Percentiles rank a stretch among this genome's conserved stretches.
These are phyloP conservation scores for Coprinopsis strossmayeri DNA, from an alignment of 768 basidiomycete species.

Conservation along the genomic window DNA sequence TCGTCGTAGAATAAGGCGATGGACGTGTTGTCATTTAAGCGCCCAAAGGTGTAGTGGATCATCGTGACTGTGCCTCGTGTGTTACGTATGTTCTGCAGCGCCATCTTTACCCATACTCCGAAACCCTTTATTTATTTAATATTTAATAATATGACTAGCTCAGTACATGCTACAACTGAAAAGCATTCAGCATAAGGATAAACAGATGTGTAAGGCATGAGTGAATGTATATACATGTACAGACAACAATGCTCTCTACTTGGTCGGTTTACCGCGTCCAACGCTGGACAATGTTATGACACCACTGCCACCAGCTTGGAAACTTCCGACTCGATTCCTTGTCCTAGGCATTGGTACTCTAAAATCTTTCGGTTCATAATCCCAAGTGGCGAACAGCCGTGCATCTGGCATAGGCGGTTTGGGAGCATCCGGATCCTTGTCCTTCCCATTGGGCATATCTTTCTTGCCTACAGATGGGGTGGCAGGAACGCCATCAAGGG, in stretches of 20 bases:
- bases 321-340: constrained; percentile 27
- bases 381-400: constrained; percentile 51
- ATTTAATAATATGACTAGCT: too few species aligned
- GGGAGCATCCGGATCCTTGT: constrained; percentile 20
- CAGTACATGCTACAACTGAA: too few species aligned
- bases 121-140: too few species aligned
- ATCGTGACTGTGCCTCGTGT: too few species aligned
- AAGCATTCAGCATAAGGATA: too few species aligned
- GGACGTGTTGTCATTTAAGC: too few species aligned
- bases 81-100: too few species aligned
- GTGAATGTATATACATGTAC: too few species aligned
- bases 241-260: not conserved
- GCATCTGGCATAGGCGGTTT: constrained; percentile 43
- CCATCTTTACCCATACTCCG: too few species aligned
- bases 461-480: constrained; percentile 27
- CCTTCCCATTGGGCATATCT: constrained; percentile 23
- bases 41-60: too few species aligned
- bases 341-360: constrained; percentile 26
- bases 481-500: constrained; percentile 20
- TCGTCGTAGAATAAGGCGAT: too few species aligned
- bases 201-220: too few species aligned
- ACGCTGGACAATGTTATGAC: constrained; percentile 1
- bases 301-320: not conserved
- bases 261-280: not conserved
- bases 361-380: constrained; percentile 47